Evolutionary conservation across 768 basidiomycete genomes (phyloP), one percentile per base, ranked within the genome.

Genomic region (Leccinum imitatum): DNA sequence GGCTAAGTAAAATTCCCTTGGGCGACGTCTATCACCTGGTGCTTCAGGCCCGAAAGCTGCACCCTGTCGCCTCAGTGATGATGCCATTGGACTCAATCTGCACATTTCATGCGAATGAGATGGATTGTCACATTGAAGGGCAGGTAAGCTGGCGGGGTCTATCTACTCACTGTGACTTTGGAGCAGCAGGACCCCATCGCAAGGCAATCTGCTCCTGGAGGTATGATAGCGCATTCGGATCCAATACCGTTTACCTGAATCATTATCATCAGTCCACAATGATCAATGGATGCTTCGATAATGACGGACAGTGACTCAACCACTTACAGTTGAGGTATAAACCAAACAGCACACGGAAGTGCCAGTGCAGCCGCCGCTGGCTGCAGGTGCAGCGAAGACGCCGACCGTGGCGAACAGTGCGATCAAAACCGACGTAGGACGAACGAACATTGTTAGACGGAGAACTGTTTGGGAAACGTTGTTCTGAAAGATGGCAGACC

Each of bases 391-490:
- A 31, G 31, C 50, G 30, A 51, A 48, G 11, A 14, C n/a, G 3
- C 56, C n/a, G 3, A 13, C 10, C 13, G 55, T 23, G 10, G 41
- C 44, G 5, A 55, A 19, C 1, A 63, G 33, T 4, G 35, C 48
- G 11, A 63, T 13, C 3, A 46, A 33, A 35, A 62, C 4, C 4
- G 52, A 44, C 9, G 41, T 33, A 27, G 54, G 37, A 47, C 48
- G 56, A 51, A n/a, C 19, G 3, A 63, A 59, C 62, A 63, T 63
- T 39, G 33, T 35, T 35, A 6, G 33, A 35, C 11, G 33, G 13
- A 31, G 31, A 31, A 31, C 31, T 10, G 31, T 31, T 31, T 11
- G 31, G 31, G 31, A 11, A 31, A 31, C 10, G 31, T 31, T 31
- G 31, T 31, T 31, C 10, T 13, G 4, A 13, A 33, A 33, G 33